Evolutionary conservation across 2,329 filamentous ascomycete species (phyloP).

Genomic region (Pseudocercospora fijiensis): DNA sequence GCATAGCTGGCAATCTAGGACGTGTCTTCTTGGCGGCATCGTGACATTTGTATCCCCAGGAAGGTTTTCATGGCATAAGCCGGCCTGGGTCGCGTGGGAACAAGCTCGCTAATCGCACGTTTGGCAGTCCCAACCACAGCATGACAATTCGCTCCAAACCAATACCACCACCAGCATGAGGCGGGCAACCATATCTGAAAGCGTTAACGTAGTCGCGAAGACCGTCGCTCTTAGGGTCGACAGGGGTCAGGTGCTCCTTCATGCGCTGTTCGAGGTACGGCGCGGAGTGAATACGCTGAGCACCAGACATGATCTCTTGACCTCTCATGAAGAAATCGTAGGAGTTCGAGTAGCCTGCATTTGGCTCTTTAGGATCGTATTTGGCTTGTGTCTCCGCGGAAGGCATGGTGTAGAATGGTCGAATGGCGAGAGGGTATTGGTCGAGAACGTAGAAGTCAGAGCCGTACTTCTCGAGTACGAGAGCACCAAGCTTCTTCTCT

Average conservation of each 20-base stretch:
- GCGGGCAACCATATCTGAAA: conserved; percentile 64
- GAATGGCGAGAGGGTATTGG: conserved; percentile 86
- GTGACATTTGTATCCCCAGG: no score
- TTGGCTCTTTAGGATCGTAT: conserved; percentile 45
- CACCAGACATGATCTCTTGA: conserved; percentile 67
- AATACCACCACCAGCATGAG: conserved; percentile 64
- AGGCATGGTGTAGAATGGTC: conserved; percentile 90
- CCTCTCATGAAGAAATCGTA: conserved; percentile 72
- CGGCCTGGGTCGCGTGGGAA: conserved; percentile 65
- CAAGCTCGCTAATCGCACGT: conserved; percentile 60
- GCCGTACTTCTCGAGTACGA: conserved; percentile 84
- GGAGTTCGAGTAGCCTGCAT: conserved; percentile 60
- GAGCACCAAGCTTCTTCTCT: conserved; percentile 82
- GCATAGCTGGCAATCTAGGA: background rate
- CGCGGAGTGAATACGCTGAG: conserved; percentile 65
- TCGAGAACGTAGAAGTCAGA: conserved; percentile 97
- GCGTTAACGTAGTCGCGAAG: conserved; percentile 64
- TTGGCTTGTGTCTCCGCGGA: conserved; percentile 60
- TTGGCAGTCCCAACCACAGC: conserved; percentile 65
- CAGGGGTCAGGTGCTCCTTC: conserved; percentile 55
- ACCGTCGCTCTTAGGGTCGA: conserved; percentile 59
- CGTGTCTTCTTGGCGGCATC: background rate
- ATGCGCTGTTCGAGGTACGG: conserved; percentile 59
- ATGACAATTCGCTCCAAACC: conserved; percentile 66
- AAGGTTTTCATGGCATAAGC: conserved; percentile 40